Base-by-base conservation (phyloP, 2,329 filamentous ascomycete species). In the Paecilomyces variotii region DNA sequence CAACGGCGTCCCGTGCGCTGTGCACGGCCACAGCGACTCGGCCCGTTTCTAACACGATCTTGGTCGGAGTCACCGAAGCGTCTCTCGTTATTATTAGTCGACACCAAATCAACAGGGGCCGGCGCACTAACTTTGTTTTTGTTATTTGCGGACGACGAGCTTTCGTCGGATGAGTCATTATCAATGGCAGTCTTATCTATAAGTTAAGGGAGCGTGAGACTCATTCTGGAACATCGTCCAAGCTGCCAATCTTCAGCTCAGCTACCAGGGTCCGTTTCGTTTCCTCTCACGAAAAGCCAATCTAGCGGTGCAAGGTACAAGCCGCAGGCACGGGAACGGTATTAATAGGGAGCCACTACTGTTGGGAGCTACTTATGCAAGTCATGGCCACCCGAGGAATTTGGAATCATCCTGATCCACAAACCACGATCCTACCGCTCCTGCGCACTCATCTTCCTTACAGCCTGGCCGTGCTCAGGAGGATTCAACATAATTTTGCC, bases 401-500 rank as follows among this genome's bases (percentile, higher is more conserved):
- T 50, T 61, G 60, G 35, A 45, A 26, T 9, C 62, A 62, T 60
- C 26, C 55, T 7, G 53, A 57, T n/a, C 51, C 60, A 1, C 24
- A 39, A 19, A 39, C 57, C 28, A 56, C 39, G 3, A 53, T 68
- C 12, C 56, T 74, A 3, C 62, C 71, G 7, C 57, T 62, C 49
- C 70, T 78, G 3, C 60, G 65, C n/a, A 30, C 64, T 4, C 67
- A 74, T 50, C 64, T 78, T 6, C 76, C 76, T 1, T 66, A 72
- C 57, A 74, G 74, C 1, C 63, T 74, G 3, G 68, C 74, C 1
- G 57, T 77, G 0, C 60, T 73, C 24, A 70, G 75, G 7, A 68
- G 75, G 34, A 70, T 78, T 57, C 75, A 78, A 60, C 72, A 75
- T 59, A 65, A 70, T 34, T 28, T 68, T 54, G 60, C 65, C 1